Percentiles rank a stretch among this genome's conserved stretches.
These are phyloP conservation scores for Naegleria lovaniensis DNA, from an alignment of 208 protist genomes.

Conservation along the genomic window DNA sequence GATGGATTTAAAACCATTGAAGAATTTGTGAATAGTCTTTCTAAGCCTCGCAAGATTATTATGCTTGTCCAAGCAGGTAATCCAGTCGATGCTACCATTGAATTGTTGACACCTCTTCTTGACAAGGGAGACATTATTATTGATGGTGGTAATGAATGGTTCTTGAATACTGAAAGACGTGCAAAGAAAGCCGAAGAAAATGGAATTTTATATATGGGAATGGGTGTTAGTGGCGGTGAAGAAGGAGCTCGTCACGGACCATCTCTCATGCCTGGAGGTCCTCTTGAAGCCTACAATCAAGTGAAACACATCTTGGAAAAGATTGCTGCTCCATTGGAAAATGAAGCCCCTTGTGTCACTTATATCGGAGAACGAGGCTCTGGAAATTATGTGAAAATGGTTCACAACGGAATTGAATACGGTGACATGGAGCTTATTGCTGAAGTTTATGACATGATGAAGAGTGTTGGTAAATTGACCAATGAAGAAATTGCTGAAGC, in stretches of 20 bases:
- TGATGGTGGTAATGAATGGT: slow-evolving; percentile 90
- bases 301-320: slow-evolving; percentile 89
- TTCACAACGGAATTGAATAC: slow-evolving; percentile 99
- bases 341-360: slow-evolving; percentile 79
- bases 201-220: slow-evolving; percentile 83
- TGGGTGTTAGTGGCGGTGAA: slow-evolving; percentile 97
- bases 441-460: slow-evolving; percentile 89
- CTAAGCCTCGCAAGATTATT: slow-evolving; percentile 80
- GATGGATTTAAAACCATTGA: slow-evolving; percentile 51
- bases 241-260: slow-evolving; percentile 95
- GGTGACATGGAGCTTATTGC: slow-evolving; percentile 94
- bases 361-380: slow-evolving; percentile 90
- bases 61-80: slow-evolving; percentile 93
- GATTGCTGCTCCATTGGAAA: slow-evolving; percentile 82
- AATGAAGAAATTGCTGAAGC: slow-evolving; percentile 80
- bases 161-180: slow-evolving; percentile 84
- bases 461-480: slow-evolving; percentile 64
- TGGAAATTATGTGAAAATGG: slow-evolving; percentile 98
- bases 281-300: slow-evolving; percentile 73
- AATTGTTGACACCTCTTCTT: slow-evolving; percentile 66
- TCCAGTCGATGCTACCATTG: slow-evolving; percentile 86
- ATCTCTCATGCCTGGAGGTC: slow-evolving; percentile 95
- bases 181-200: slow-evolving; percentile 64
- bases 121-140: slow-evolving; percentile 86
- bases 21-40: slow-evolving; percentile 54